Conservation (phyloP, 2,329 filamentous ascomycete species). For the Xylaria hypoxylon region DNA sequence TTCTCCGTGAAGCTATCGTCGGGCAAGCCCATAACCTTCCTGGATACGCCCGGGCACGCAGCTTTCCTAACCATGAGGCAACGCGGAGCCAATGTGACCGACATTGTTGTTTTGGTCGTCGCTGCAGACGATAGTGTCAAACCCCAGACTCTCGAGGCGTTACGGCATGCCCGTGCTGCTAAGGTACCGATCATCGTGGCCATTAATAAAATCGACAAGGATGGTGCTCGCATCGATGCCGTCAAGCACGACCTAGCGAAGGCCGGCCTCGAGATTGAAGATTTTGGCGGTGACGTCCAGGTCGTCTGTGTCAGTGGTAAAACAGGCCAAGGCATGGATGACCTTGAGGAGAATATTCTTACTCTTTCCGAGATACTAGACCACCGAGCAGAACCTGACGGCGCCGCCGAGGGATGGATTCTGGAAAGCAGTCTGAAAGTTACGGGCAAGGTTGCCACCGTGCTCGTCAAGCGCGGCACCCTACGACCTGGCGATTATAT, state of each 20-base stretch:
- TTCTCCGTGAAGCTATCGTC: slow-evolving; percentile 90
- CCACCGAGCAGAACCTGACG: slow-evolving; percentile 81
- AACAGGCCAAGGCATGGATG: slow-evolving; percentile 90
- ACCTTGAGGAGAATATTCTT: slow-evolving; percentile 90
- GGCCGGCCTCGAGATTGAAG: slow-evolving; percentile 90
- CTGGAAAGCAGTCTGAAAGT: slow-evolving; percentile 91
- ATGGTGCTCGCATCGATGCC: slow-evolving; percentile 79
- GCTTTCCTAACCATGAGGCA: slow-evolving; percentile 97
- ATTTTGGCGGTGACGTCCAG: slow-evolving; percentile 94
- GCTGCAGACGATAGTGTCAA: slow-evolving; percentile 98
- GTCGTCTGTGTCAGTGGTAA: slow-evolving; percentile 92
- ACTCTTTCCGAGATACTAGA: slow-evolving; percentile 91
- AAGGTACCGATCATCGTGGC: slow-evolving; percentile 97
- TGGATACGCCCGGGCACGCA: slow-evolving; percentile 96
- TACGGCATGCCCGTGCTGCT: slow-evolving; percentile 89
- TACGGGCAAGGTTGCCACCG: slow-evolving; percentile 85
- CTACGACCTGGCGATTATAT: slow-evolving; percentile 83
- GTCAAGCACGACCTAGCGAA: slow-evolving; percentile 89
- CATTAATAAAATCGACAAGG: slow-evolving; percentile 96
- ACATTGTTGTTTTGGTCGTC: slow-evolving; percentile 95
- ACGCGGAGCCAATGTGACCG: slow-evolving; percentile 93
- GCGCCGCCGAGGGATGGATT: slow-evolving; percentile 90
- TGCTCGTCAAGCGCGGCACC: slow-evolving; percentile 89
- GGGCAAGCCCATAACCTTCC: slow-evolving; percentile 92
- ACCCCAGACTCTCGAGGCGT: slow-evolving; percentile 94